A percentile compares a stretch with the other conserved stretches of the same genome.
phyloP scores from a whole-genome alignment of 129 eudicot genomes.

The Sambucus nigra region DNA sequence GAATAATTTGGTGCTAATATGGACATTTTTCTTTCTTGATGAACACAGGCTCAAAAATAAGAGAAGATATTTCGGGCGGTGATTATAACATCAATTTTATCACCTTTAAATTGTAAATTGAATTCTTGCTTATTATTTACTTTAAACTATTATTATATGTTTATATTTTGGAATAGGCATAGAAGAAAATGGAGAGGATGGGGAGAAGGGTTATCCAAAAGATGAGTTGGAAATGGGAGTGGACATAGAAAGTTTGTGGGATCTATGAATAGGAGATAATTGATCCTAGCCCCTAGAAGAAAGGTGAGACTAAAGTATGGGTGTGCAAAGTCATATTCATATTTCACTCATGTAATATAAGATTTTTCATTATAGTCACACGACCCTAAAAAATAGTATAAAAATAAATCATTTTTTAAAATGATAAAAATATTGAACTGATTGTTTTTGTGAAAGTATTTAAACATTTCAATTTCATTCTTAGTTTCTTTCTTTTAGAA shows the following conservation, averaged over 20 bases:
- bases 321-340: too few species aligned
- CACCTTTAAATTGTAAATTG: neutral
- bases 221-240: constrained; percentile 23
- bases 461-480: too few species aligned
- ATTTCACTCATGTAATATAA: too few species aligned
- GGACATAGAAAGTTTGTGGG: neutral
- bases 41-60: constrained; percentile 5
- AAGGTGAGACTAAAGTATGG: too few species aligned
- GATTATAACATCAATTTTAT: neutral
- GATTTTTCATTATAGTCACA: too few species aligned
- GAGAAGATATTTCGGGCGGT: constrained; percentile 41
- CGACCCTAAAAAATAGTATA: too few species aligned
- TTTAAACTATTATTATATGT: neutral
- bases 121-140: neutral
- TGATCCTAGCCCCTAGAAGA: too few species aligned
- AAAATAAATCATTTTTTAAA: too few species aligned
- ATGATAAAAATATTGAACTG: too few species aligned
- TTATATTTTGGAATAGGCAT: constrained; percentile 1
- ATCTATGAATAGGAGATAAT: neutral
- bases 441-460: too few species aligned
- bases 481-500: too few species aligned
- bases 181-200: constrained; percentile 6
- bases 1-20: constrained; percentile 64
- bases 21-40: constrained; percentile 35
- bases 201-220: constrained; percentile 33